Conservation (phyloP, 306 rosid genomes). For the Vigna mungo region DNA sequence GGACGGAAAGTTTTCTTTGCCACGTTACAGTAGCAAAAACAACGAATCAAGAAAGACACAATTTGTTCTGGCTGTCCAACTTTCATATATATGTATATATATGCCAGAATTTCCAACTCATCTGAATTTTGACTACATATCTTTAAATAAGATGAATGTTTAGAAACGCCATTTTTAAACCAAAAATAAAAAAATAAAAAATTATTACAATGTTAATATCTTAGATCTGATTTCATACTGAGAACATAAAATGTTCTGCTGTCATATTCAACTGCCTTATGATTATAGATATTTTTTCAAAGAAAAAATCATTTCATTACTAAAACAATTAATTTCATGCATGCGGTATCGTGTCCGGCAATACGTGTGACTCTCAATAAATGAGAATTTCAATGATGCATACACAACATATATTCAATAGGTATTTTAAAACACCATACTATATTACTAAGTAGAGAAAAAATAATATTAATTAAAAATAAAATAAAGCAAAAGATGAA, state of each 20-base stretch:
- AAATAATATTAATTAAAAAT: neutral
- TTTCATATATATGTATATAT: neutral
- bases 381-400: conserved; percentile 14
- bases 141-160: neutral
- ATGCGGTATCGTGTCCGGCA: conserved; percentile 42
- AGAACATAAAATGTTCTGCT: conserved; percentile 7
- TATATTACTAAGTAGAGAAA: neutral
- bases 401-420: conserved; percentile 31
- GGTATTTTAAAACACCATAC: conserved; percentile 24
- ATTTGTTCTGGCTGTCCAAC: neutral
- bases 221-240: neutral
- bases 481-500: neutral
- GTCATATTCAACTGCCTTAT: conserved; percentile 42
- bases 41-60: neutral
- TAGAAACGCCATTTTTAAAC: neutral
- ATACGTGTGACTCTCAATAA: conserved; percentile 41
- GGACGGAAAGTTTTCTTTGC: neutral
- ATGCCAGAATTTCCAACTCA: neutral
- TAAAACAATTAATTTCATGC: conserved; percentile 37
- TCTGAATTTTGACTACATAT: neutral
- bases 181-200: neutral
- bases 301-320: neutral
- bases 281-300: conserved; percentile 26
- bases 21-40: neutral
- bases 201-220: neutral